Percentiles rank a stretch among this genome's conserved stretches.
phyloP scores from a whole-genome alignment of 2,329 filamentous ascomycete genomes.

The Pseudocercospora fijiensis region DNA sequence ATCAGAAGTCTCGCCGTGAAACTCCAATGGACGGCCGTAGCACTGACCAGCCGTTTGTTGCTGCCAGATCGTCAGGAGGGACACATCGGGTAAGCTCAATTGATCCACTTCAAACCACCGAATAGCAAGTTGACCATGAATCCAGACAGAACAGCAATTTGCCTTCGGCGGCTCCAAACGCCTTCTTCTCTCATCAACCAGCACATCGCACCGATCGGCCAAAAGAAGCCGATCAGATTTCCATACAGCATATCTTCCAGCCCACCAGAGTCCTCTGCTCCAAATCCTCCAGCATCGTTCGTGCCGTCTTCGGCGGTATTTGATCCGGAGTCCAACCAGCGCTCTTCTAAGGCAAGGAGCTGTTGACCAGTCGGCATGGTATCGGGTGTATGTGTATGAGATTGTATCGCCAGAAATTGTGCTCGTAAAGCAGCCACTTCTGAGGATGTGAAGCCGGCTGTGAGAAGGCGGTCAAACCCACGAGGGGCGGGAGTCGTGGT shows the following conservation, averaged over 20 bases:
- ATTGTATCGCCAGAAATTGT: conserved; percentile 84
- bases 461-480: conserved; percentile 84
- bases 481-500: conserved; percentile 59
- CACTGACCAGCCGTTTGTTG: neutral
- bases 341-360: conserved; percentile 77
- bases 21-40: neutral
- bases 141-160: conserved; percentile 82
- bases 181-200: conserved; percentile 87
- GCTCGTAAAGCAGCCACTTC: conserved; percentile 83
- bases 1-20: neutral
- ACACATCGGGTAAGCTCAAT: neutral
- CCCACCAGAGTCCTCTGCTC: conserved; percentile 59
- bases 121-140: conserved; percentile 76
- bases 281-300: conserved; percentile 48
- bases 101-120: conserved; percentile 45
- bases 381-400: conserved; percentile 79
- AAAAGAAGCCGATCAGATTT: conserved; percentile 90
- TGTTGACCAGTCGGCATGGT: conserved; percentile 78
- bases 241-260: conserved; percentile 86
- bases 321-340: conserved; percentile 72
- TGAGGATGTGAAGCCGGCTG: conserved; percentile 74
- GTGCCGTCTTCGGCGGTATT: conserved; percentile 40
- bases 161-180: conserved; percentile 79
- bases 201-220: conserved; percentile 80
- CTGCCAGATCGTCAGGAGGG: neutral